Conservation (phyloP, 1,139 yeast species). For the Blastobotrys petasosporus region DNA sequence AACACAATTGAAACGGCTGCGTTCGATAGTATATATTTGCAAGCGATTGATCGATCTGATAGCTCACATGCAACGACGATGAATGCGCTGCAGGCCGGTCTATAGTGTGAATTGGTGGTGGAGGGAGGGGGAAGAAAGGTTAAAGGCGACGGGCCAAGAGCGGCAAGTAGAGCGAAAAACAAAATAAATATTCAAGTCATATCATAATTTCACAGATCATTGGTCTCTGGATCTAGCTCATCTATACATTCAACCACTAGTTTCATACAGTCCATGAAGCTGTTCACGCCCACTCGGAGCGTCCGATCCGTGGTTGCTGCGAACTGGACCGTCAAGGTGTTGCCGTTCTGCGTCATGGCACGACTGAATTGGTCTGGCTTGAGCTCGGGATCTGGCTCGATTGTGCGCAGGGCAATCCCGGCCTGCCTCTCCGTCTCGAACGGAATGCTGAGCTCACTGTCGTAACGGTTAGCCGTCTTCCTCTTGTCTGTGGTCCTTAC, state of each 20-base stretch:
- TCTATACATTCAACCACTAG: constrained; percentile 64
- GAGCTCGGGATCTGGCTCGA: constrained; percentile 74
- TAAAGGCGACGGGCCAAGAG: too few relatives aligned
- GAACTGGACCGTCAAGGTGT: constrained; percentile 42
- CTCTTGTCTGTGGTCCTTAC: too few relatives aligned
- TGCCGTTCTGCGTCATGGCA: constrained; percentile 17
- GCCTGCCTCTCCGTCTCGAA: constrained; percentile 59
- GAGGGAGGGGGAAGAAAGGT: background rate
- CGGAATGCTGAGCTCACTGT: constrained; percentile 50
- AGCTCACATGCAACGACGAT: background rate
- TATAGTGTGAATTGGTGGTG: background rate
- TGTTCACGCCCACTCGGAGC: constrained; percentile 64
- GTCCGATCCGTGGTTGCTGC: constrained; percentile 57
- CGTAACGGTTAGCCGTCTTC: background rate
- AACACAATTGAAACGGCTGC: background rate
- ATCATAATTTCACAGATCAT: background rate
- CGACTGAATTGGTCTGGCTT: constrained; percentile 43
- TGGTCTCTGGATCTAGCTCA: constrained; percentile 39
- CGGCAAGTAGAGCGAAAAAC: too few relatives aligned
- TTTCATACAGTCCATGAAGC: constrained; percentile 57
- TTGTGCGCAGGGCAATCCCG: constrained; percentile 49
- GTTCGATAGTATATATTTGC: background rate
- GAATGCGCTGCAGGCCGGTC: background rate
- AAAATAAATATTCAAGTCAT: background rate
- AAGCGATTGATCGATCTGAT: background rate